Base-by-base conservation (phyloP, 202 grass and related monocot genomes). In the Setaria viridis region DNA sequence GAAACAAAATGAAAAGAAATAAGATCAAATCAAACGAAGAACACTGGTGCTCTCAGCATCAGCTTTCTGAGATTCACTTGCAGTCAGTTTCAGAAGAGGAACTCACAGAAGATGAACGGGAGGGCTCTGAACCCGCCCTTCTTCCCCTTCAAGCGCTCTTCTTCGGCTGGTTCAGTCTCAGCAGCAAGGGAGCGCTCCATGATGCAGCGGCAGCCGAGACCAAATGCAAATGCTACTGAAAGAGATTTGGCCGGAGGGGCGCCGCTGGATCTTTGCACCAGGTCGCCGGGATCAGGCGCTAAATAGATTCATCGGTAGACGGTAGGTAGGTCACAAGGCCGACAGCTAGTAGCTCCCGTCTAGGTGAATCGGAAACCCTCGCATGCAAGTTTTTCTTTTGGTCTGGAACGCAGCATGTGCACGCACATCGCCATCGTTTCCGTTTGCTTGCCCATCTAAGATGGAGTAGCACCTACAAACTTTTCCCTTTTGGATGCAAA, bases 51-150 rank as follows among this genome's bases (percentile, higher is more conserved):
- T 65, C n/a, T 45, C 13, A 32, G 9, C 32, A 10, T 21, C 34
- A 17, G 70, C n/a, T 83, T 21, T 67, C 48, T 84, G 62, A 69
- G 59, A 59, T 37, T 14, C 39, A 59, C 64, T 48, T 2, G 48
- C 34, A 4, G 41, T 63, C 1, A 50, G 5, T 21, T 68, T 74
- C 35, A 49, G 62, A 80, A 54, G 33, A 12, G 14, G 42, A 62
- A 70, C 85, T 88, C 49, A 88, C 86, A 51, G 43, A 88, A 78
- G 73, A 88, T 88, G 50, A 88, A 88, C 11, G 86, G 86, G 55
- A 88, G 86, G 2, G 80, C 63, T 71, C 30, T 88, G 33, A 78
- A 77, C 19, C 86, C 80, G 33, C 86, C 86, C 79, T 77, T 82
- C 54, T 82, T 77, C 39, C 51, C 62, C 70, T 82, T 41, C 37